Base-by-base conservation (phyloP, 257 asterid genomes). In the Solanum lycopersicoides region DNA sequence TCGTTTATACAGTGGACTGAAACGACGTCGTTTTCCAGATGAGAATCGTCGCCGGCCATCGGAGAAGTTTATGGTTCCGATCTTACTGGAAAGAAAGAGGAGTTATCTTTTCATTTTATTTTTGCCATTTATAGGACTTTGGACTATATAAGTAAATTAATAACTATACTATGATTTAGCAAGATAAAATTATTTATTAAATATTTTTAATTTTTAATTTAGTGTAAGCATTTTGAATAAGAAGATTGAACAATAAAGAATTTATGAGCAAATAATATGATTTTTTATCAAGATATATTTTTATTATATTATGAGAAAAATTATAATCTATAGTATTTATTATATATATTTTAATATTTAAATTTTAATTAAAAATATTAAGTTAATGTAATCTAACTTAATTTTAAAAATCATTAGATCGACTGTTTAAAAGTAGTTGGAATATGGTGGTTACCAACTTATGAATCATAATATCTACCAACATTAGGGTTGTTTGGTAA, bases 1-100 rank as follows among this genome's bases (percentile, higher is more conserved):
- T 89, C 92, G 93, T 97, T 97, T 9, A 95, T 92, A 91, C 91
- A 88, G 69, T 71, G 12, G 65, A 10, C 0, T 10, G 45, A 18
- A 71, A 37, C 91, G 89, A 50, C 88, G 89, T 20, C 89, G 6
- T 32, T 37, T 18, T 20, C 77, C 3, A n/a, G 74, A 6, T 28
- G 35, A 45, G 60, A 86, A 18, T 45, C 79, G 15, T 53, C 28
- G 63, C 73, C 37, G 72, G 83, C 83, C 87, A 86, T 47, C 23
- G 37, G 20, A 12, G 13, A 16, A 9, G 16, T 30, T 45, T 79
- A 16, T 3, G 30, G 69, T 30, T 82, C 69, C 10, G 85, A 82
- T 50, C 44, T 30, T 16, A 16, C 28, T 18, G 66, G n/a, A 56
- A 28, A 45, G 60, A 82, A 25, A 1, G 14, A 32, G 39, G 44